A percentile compares a stretch with the other conserved stretches of the same genome.
Conservation (phyloP, 768 basidiomycete species). For the Amanita fuliginea region DNA sequence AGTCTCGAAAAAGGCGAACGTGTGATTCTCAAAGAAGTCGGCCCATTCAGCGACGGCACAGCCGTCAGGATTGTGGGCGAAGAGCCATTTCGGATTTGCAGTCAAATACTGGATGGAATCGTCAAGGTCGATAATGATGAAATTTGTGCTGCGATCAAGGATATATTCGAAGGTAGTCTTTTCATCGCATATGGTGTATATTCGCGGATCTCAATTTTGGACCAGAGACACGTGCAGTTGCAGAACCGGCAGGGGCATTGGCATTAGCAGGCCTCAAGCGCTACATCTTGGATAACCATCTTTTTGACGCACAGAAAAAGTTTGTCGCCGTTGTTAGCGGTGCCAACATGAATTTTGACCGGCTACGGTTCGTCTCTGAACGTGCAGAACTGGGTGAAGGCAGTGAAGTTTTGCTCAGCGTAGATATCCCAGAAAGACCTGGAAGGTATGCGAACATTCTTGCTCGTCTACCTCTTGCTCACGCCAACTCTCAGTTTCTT, state of each 20-base stretch:
- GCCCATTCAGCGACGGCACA: conserved; percentile 95
- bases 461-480: background rate
- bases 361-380: conserved; percentile 95
- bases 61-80: conserved; percentile 93
- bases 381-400: conserved; percentile 97
- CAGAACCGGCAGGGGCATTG: conserved; percentile 93
- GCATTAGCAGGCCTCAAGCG: conserved; percentile 87
- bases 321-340: conserved; percentile 92
- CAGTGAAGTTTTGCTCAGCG: conserved; percentile 83
- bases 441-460: conserved; percentile 53
- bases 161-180: conserved; percentile 83
- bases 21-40: conserved; percentile 79
- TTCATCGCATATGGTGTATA: background rate
- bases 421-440: conserved; percentile 88
- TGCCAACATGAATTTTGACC: conserved; percentile 98
- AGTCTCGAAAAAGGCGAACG: conserved; percentile 77
- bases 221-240: conserved; percentile 87
- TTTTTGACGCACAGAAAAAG: conserved; percentile 73
- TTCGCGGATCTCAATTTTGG: background rate
- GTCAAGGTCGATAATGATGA: conserved; percentile 90
- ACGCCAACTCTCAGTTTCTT: conserved; percentile 52
- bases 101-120: conserved; percentile 70
- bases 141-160: conserved; percentile 97
- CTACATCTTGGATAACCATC: conserved; percentile 70
- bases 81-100: conserved; percentile 90